Base-by-base conservation (phyloP, 768 basidiomycete genomes). In the Pleurotus platypus region DNA sequence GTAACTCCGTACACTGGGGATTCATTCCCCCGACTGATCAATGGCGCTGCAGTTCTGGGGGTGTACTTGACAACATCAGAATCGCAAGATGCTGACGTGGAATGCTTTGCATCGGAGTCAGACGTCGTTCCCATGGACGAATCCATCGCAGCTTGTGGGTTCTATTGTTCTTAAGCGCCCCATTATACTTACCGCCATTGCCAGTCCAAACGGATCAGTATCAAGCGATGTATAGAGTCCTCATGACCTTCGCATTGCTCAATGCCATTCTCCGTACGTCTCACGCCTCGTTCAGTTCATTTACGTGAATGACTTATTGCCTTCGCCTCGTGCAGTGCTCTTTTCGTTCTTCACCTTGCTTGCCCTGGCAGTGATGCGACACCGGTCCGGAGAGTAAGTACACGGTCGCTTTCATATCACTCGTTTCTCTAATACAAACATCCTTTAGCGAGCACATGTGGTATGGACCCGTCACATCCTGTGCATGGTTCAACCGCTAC, bases 161-260 rank as follows among this genome's bases (percentile, higher is more conserved):
- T n/a, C 51, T 39, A 54, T 54, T 78, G 39, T 27, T 39, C 39
- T 26, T 30, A 26, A 8, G 20, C 50, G 49, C 5, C 22, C 5
- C 51, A 18, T 30, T 49, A 42, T 38, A 39, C n/a, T 49, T 38
- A 45, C 45, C 16, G 26, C 30, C 39, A 27, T 8, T 24, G 55
- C 27, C 63, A 92, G 91, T 92, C 72, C 85, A 89, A 56, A 92
- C 90, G 20, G 87, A 90, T 63, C 89, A 89, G 59, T 93, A 87
- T 68, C 91, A 91, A 62, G 90, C 90, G n/a, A 91, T 92, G 76
- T 92, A 92, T 68, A 84, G 86, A 26, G 90, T 92, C 16, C 75
- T 93, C 58, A 89, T 85, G 69, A 82, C 86, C 15, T 92, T 92
- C 70, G 83, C 91, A 5, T 71, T 92, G 56, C 83, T 93, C 69